Base-by-base conservation (phyloP, 129 eudicot genomes). In the Centella asiatica region DNA sequence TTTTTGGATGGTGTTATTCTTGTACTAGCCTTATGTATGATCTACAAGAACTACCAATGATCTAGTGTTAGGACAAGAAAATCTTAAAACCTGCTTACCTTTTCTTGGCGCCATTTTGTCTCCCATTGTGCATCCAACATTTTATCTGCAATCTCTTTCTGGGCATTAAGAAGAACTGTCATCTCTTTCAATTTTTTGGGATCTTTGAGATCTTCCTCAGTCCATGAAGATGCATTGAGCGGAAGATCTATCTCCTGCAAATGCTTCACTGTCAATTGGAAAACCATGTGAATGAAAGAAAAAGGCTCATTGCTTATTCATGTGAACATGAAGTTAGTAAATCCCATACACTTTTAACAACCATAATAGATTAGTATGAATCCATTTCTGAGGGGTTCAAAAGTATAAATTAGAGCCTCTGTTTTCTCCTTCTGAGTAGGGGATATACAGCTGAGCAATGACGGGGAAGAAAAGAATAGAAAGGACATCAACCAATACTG, bases 41-140 rank as follows among this genome's bases (percentile, higher is more conserved):
- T 13, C 36, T 13, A 8, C 12, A 22, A 57, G 26, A 18, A 32
- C 32, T 5, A 55, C 0, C 3, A 28, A 13, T 51, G 31, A 18
- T 17, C 24, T 28, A 14, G 14, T 44, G 23, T 28, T 23, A 40
- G 20, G 19, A 25, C 44, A 56, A 57, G 44, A 55, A 64, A 42
- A 54, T 71, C 19, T 13, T 13, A 17, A 31, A 57, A 12, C 7
- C 10, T 0, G 26, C 73, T 61, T 42, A 90, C 97, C 95, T 84
- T 82, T 53, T 86, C 82, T 80, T 90, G 85, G 29, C 95, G 95
- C 97, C 97, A 90, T 39, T 80, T 79, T 24, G 85, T 66, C 74
- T 90, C 95, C 97, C 97, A 90, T 49, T 87, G 94, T 22, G 79
- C 79, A 68, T 90, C 95, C 78, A 90, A 75, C 64, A 90, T 81